A percentile compares a stretch with the other conserved stretches of the same genome.
Conservation (phyloP, 2,329 filamentous ascomycete genomes). For the Trichoderma brevicompactum region DNA sequence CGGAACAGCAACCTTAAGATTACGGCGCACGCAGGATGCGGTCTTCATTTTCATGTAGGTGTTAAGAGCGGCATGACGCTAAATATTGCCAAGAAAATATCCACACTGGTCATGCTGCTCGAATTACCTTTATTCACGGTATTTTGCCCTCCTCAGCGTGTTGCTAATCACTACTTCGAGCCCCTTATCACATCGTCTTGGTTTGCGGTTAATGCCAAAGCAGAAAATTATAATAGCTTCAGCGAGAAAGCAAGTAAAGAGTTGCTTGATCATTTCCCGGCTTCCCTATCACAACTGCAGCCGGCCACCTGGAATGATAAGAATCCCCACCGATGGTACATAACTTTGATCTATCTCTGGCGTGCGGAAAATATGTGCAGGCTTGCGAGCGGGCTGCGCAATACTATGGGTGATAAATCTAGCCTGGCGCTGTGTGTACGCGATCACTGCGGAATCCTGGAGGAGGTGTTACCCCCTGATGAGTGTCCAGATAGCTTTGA, state of each 20-base stretch:
- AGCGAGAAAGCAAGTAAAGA: neutral
- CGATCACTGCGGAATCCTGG: neutral
- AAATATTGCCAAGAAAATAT: conserved; percentile 34
- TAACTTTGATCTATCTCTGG: conserved; percentile 7
- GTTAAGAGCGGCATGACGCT: conserved; percentile 34
- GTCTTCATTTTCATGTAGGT: conserved; percentile 38
- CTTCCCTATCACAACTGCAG: neutral
- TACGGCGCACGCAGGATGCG: conserved; percentile 32
- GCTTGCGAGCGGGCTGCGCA: neutral
- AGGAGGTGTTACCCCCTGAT: neutral
- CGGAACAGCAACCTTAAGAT: conserved; percentile 3
- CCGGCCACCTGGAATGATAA: conserved; percentile 3
- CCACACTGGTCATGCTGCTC: conserved; percentile 33
- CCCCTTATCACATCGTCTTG: neutral
- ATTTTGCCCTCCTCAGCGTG: neutral
- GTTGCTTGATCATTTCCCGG: neutral
- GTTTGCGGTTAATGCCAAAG: neutral
- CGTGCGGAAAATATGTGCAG: neutral
- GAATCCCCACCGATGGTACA: neutral
- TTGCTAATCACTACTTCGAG: neutral
- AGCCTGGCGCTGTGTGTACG: conserved; percentile 11
- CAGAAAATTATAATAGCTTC: neutral
- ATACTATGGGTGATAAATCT: neutral
- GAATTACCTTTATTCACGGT: conserved; percentile 32
- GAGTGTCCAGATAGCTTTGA: neutral